Base-by-base conservation (phyloP, 176 grass and related monocot species). In the Zea mays region DNA sequence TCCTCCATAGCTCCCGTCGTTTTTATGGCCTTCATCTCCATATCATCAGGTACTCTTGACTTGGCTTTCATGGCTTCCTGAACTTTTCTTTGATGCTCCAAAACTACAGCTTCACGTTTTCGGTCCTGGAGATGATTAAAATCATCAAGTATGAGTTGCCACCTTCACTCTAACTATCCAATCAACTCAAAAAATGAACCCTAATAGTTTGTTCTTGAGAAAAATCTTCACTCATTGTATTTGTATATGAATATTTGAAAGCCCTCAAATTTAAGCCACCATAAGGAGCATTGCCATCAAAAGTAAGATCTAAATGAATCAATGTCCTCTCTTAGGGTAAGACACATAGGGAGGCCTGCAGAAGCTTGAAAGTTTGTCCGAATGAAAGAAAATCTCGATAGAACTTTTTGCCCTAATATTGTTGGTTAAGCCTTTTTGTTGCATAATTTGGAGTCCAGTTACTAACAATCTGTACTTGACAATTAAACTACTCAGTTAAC, bases 21-120 rank as follows among this genome's bases (percentile, higher is more conserved):
- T 88, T 90, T 94, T 92, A 97, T 90, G 71, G 89, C 89, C 73
- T 97, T 97, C 62, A 88, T 39, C 80, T 97, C 95, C 95, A 97
- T 77, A 44, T 94, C 91, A 66, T 92, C 87, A 48, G 91, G 91
- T 76, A 73, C 65, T 36, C 65, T 90, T 65, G 63, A 41, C 65
- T 94, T 98, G 38, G 65, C 81, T 75, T 78, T 46, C 49, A 92
- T 90, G 57, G 87, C 85, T 65, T 92, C 85, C 74, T 90, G 84
- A 76, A 92, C 88, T 84, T 86, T 89, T 67, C 70, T 98, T 69
- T 92, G 91, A 70, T 92, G 91, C 83, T 92, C 95, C 33, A 88
- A 73, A 80, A 88, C 82, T 71, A 94, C 91, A 82, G 65, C 91
- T 74, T 92, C 91, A 71, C 89, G 85, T 84, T 92, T 88, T 69